Percentiles rank a stretch among this genome's conserved stretches.
Conservation (phyloP, 345 rosid species). For the Boechera retrofracta region DNA sequence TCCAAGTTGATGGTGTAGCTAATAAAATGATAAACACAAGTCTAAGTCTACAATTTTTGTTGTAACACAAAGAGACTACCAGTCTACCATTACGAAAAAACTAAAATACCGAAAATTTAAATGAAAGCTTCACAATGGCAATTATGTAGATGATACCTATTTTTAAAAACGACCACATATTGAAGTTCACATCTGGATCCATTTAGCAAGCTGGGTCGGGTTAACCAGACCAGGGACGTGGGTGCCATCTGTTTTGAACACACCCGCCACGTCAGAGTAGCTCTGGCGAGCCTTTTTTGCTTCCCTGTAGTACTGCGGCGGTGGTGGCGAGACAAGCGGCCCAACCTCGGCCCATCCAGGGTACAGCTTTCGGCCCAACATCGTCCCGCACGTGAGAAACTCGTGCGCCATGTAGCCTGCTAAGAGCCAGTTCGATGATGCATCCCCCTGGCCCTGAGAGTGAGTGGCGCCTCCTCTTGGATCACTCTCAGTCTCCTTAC, state of each 20-base stretch:
- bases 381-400: slow-evolving; percentile 62
- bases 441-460: background rate
- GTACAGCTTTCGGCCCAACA: slow-evolving; percentile 58
- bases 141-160: background rate
- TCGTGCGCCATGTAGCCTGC: slow-evolving; percentile 84
- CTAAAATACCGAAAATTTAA: background rate
- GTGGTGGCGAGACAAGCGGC: slow-evolving; percentile 33
- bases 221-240: slow-evolving; percentile 75
- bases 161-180: too few relatives aligned
- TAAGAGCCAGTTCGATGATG: slow-evolving; percentile 51
- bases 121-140: background rate
- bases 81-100: background rate
- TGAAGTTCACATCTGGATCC: slow-evolving; percentile 59
- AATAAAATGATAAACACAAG: background rate
- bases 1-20: background rate
- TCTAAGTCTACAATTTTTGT: background rate
- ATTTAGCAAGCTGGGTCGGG: slow-evolving; percentile 68
- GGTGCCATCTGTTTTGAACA: slow-evolving; percentile 62
- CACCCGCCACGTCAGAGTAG: slow-evolving; percentile 69
- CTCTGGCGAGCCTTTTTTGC: slow-evolving; percentile 43
- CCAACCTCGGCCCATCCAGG: slow-evolving; percentile 48
- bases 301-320: slow-evolving; percentile 34
- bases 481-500: slow-evolving; percentile 55
- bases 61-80: slow-evolving; percentile 3
- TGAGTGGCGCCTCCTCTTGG: background rate